A percentile compares a stretch with the other conserved stretches of the same genome.
Evolutionary conservation across 129 eudicot genomes (phyloP).

Genomic region (Pittosporum tobira): DNA sequence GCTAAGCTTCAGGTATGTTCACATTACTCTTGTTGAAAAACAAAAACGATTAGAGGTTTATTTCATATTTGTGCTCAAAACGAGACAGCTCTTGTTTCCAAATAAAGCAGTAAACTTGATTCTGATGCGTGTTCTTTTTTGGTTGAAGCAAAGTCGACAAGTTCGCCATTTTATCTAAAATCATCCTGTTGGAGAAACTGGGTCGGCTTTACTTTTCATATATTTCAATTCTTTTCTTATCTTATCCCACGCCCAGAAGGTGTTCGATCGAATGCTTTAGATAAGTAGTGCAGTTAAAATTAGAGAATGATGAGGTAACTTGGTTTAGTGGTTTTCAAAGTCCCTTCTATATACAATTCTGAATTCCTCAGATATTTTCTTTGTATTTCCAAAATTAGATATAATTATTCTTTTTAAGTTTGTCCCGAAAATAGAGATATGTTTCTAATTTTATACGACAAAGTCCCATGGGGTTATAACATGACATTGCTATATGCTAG

Average conservation of each 20-base stretch:
- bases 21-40: too few relatives aligned
- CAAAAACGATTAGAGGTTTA: too few relatives aligned
- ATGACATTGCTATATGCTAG: too few relatives aligned
- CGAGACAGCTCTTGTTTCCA: neutral
- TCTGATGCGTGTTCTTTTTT: too few relatives aligned
- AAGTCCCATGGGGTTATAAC: too few relatives aligned
- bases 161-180: neutral
- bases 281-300: neutral
- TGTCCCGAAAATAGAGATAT: too few relatives aligned
- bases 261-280: neutral
- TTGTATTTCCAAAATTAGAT: too few relatives aligned
- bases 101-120: neutral
- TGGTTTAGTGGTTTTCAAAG: neutral
- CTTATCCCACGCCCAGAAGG: neutral
- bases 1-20: too few relatives aligned
- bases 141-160: neutral
- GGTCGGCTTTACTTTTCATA: neutral
- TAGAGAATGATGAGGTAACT: neutral
- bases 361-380: too few relatives aligned
- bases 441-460: too few relatives aligned
- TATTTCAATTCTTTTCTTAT: neutral
- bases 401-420: too few relatives aligned
- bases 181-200: neutral
- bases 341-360: neutral
- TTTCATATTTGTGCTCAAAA: neutral